phyloP scores from a whole-genome alignment of 129 eudicot species.

The Silybum marianum region DNA sequence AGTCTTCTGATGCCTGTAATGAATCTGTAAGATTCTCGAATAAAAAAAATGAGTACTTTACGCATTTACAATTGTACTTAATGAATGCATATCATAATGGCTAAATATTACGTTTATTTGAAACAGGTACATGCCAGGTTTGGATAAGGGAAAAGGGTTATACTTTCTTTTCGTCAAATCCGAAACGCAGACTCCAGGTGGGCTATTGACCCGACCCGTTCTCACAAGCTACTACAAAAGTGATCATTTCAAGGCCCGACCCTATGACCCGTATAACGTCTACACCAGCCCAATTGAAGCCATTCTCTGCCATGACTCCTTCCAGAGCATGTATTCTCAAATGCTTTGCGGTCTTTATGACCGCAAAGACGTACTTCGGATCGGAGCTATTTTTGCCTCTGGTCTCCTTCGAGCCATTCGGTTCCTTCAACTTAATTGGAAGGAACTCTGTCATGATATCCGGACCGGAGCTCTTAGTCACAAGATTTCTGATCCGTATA shows the following conservation, averaged over 20 bases:
- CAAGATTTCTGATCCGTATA: constrained; percentile 34
- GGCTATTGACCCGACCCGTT: constrained; percentile 49
- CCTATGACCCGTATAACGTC: constrained; percentile 49
- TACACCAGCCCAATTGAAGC: constrained; percentile 58
- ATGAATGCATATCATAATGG: background rate
- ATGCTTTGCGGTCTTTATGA: constrained; percentile 53
- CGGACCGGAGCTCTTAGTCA: constrained; percentile 39
- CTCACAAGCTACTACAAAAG: constrained; percentile 53
- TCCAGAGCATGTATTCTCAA: constrained; percentile 62
- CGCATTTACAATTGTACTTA: background rate
- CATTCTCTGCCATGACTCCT: constrained; percentile 51
- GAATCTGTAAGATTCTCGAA: constrained; percentile 35
- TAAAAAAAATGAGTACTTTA: background rate
- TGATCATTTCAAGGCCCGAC: constrained; percentile 36
- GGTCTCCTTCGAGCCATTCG: constrained; percentile 58
- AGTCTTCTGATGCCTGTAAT: constrained; percentile 62
- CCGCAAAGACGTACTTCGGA: constrained; percentile 47
- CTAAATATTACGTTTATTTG: background rate
- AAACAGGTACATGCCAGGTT: constrained; percentile 42
- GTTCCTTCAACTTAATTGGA: constrained; percentile 54
- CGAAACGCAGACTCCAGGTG: constrained; percentile 43
- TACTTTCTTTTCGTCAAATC: constrained; percentile 42
- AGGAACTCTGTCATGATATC: constrained; percentile 43
- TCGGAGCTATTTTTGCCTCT: constrained; percentile 64
- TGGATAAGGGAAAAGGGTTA: constrained; percentile 45